A percentile compares a stretch with the other conserved stretches of the same genome.
These are phyloP conservation scores for Sarocladium strictum DNA, from an alignment of 2,329 filamentous ascomycete genomes.

Conservation along the genomic window DNA sequence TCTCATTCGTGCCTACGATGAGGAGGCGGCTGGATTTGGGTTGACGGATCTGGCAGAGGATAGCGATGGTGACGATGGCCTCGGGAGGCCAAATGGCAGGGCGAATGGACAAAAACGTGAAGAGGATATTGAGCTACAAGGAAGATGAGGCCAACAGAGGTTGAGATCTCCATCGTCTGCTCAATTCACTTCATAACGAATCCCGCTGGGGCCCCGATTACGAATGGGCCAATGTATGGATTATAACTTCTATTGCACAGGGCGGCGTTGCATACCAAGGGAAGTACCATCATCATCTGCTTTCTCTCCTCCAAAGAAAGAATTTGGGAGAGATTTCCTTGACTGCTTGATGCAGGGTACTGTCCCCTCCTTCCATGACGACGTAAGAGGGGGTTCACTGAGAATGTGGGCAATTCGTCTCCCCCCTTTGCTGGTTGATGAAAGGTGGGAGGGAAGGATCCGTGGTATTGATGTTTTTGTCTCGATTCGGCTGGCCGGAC, in stretches of 20 bases:
- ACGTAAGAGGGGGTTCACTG: background rate
- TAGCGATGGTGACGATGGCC: slow-evolving; percentile 51
- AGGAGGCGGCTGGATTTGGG: slow-evolving; percentile 66
- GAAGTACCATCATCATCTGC: background rate
- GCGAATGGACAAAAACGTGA: slow-evolving; percentile 32
- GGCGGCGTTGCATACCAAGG: slow-evolving; percentile 6
- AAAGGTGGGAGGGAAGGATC: background rate
- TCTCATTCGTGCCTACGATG: slow-evolving; percentile 83
- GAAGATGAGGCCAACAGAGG: background rate
- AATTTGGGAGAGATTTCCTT: background rate
- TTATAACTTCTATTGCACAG: background rate
- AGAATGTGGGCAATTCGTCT: background rate
- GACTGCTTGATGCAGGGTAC: background rate
- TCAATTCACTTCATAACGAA: background rate
- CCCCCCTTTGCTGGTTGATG: background rate
- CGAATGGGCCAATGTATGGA: background rate
- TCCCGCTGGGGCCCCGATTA: background rate
- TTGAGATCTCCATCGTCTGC: background rate
- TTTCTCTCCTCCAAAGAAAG: background rate
- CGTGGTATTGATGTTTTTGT: background rate
- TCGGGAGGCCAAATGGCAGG: slow-evolving; percentile 28
- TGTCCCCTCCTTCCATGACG: background rate
- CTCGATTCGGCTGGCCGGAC: slow-evolving; percentile 6
- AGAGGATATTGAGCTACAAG: slow-evolving; percentile 45
- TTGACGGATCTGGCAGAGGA: slow-evolving; percentile 76